phyloP scores from a whole-genome alignment of 768 basidiomycete species.

The Lyophyllum decastes region DNA sequence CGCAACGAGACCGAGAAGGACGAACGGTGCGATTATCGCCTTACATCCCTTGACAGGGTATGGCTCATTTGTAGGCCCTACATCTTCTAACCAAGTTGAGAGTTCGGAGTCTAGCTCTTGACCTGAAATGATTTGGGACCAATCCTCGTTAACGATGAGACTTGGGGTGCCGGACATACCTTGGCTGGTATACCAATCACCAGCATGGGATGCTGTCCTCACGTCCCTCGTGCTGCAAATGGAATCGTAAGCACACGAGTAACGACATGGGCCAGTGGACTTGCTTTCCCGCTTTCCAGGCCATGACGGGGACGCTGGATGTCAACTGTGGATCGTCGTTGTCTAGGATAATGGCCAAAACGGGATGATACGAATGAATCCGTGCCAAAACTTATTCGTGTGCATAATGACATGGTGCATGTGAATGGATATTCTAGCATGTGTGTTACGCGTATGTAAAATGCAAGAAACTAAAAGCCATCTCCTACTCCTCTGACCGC shows the following conservation, averaged over 20 bases:
- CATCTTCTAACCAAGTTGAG: slow-evolving; percentile 59
- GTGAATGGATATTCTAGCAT: slow-evolving; percentile 55
- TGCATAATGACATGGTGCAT: slow-evolving; percentile 30
- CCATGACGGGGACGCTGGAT: slow-evolving; percentile 10
- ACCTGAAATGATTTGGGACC: slow-evolving; percentile 38
- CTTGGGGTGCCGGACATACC: slow-evolving; percentile 39
- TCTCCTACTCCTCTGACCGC: slow-evolving; percentile 87
- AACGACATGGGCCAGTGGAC: background rate
- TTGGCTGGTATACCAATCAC: slow-evolving; percentile 84
- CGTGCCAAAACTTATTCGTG: slow-evolving; percentile 1
- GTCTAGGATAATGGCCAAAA: slow-evolving; percentile 6
- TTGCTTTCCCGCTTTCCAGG: slow-evolving; percentile 21
- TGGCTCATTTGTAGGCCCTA: slow-evolving; percentile 39
- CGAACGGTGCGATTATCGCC: slow-evolving; percentile 96
- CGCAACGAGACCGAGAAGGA: slow-evolving; percentile 15
- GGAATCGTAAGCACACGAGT: background rate
- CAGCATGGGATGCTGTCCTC: slow-evolving; percentile 79
- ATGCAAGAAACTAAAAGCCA: slow-evolving; percentile 38
- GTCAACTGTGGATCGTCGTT: background rate
- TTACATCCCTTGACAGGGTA: slow-evolving; percentile 70
- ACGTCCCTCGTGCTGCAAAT: slow-evolving; percentile 16
- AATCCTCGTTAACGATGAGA: slow-evolving; percentile 2
- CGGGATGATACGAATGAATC: background rate
- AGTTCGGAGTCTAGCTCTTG: slow-evolving; percentile 63
- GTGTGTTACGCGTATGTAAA: slow-evolving; percentile 52